These are phyloP conservation scores for Didymella arachidicola DNA, from an alignment of 2,329 filamentous ascomycete species.

Conservation along the genomic window DNA sequence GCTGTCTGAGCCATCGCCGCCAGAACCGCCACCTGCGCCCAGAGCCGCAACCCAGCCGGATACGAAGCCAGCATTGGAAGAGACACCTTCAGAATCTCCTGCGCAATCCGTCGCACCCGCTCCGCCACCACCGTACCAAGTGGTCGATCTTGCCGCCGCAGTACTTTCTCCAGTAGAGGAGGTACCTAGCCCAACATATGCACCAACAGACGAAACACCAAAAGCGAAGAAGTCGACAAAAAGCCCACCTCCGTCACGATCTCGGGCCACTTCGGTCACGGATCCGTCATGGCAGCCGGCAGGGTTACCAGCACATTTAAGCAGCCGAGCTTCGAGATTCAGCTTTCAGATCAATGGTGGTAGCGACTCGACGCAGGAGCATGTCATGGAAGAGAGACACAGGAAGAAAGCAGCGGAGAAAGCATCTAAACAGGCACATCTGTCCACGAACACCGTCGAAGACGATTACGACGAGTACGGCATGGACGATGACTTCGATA, in stretches of 20 bases:
- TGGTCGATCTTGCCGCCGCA: slow-evolving; percentile 33
- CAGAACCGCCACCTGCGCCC: slow-evolving; percentile 23
- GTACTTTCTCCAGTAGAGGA: slow-evolving; percentile 48
- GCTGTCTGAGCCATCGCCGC: slow-evolving; percentile 32
- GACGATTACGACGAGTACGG: slow-evolving; percentile 52
- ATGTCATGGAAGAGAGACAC: slow-evolving; percentile 75
- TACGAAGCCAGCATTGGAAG: slow-evolving; percentile 27
- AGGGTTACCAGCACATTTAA: slow-evolving; percentile 54
- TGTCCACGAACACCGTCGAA: slow-evolving; percentile 47
- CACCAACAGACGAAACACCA: slow-evolving; percentile 37
- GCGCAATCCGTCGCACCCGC: slow-evolving; percentile 20
- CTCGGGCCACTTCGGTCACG: slow-evolving; percentile 48
- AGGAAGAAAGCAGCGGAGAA: slow-evolving; percentile 71
- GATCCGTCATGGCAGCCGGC: slow-evolving; percentile 48
- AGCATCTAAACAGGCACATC: slow-evolving; percentile 52
- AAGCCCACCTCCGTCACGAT: slow-evolving; percentile 46
- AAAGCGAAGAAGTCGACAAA: slow-evolving; percentile 47
- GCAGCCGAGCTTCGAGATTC: slow-evolving; percentile 78
- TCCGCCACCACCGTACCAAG: slow-evolving; percentile 30
- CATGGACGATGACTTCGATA: slow-evolving; percentile 57
- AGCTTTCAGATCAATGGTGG: slow-evolving; percentile 82
- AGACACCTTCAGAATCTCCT: slow-evolving; percentile 22
- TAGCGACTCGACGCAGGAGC: slow-evolving; percentile 70
- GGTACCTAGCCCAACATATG: slow-evolving; percentile 36
- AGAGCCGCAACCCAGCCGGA: slow-evolving; percentile 4